These are phyloP conservation scores for Hymenoscyphus albidus DNA, from an alignment of 2,329 filamentous ascomycete genomes.

Conservation along the genomic window DNA sequence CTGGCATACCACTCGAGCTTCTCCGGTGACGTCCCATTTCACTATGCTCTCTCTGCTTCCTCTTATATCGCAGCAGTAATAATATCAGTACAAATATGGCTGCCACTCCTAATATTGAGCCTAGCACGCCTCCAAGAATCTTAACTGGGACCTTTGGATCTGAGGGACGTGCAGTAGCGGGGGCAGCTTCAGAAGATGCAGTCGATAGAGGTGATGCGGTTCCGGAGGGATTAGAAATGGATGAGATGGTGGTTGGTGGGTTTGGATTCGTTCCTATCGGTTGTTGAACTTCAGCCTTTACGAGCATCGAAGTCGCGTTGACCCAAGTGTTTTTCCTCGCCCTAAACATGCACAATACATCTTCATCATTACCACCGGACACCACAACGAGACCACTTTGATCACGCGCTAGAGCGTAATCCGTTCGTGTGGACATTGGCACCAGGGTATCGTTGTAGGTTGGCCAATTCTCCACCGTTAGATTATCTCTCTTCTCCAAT, in stretches of 20 bases:
- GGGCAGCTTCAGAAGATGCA: slow-evolving; percentile 30
- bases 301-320: slow-evolving; percentile 51
- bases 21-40: slow-evolving; percentile 44
- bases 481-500: slow-evolving; percentile 37
- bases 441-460: slow-evolving; percentile 73
- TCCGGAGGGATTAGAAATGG: slow-evolving; percentile 34
- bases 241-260: slow-evolving; percentile 14
- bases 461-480: slow-evolving; percentile 67
- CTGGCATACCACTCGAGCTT: slow-evolving; percentile 41
- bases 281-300: slow-evolving; percentile 17
- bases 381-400: slow-evolving; percentile 67
- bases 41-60: slow-evolving; percentile 51
- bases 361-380: slow-evolving; percentile 61
- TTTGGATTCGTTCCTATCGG: slow-evolving; percentile 15
- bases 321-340: slow-evolving; percentile 73
- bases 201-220: slow-evolving; percentile 26
- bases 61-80: slow-evolving; percentile 59
- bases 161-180: slow-evolving; percentile 35
- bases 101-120: slow-evolving; percentile 72
- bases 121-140: slow-evolving; percentile 78
- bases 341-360: slow-evolving; percentile 74
- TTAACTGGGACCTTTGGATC: slow-evolving; percentile 44
- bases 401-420: slow-evolving; percentile 67
- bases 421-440: slow-evolving; percentile 59
- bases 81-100: slow-evolving; percentile 50